Base-by-base conservation (phyloP, 2,329 filamentous ascomycete species). In the Ophiostoma ulmi region DNA sequence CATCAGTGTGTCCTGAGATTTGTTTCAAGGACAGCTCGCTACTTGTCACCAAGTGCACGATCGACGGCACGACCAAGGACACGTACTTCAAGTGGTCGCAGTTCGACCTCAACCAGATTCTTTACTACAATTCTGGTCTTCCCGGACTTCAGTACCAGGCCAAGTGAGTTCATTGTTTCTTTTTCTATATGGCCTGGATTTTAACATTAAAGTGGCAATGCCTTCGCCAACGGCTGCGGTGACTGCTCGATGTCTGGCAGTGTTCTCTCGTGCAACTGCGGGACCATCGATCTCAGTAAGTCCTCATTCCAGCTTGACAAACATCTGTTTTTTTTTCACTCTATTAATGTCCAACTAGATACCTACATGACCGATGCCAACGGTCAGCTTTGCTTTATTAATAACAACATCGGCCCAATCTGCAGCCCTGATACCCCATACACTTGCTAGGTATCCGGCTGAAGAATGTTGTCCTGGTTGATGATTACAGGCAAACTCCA, bases 191-290 rank as follows among this genome's bases (percentile, higher is more conserved):
- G 36, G 36, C 14, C 20, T n/a, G 10, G 17, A 3, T 11, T 20
- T 44, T 69, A 22, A 69, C 58, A 6, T 8, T 48, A 35, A 26
- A 71, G 70, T 13, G 70, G 70, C 44, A 26, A 69, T 31, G 69
- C 58, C n/a, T 69, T 68, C 1, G 48, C 64, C 22, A 8, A n/a
- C 26, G 41, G 55, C 61, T 68, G 52, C 20, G 36, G 17, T 7
- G 20, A 26, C 22, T 71, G 70, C 26, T 44, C 6, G 5, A 39
- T 71, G 31, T 22, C 35, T 4, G 67, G 67, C 7, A 41, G 41
- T 11, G 10, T 22, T 3, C 41, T 71, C 7, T 13, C 20, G 7
- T 71, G 70, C 58, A 17, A 17, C 10, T 71, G 70, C 26, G 70
- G 44, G 7, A 48, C 17, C 8, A 41, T 68, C 8, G 55, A 63